phyloP scores from a whole-genome alignment of 441 rosid genomes.

The Bocquillonia castaneifolia region DNA sequence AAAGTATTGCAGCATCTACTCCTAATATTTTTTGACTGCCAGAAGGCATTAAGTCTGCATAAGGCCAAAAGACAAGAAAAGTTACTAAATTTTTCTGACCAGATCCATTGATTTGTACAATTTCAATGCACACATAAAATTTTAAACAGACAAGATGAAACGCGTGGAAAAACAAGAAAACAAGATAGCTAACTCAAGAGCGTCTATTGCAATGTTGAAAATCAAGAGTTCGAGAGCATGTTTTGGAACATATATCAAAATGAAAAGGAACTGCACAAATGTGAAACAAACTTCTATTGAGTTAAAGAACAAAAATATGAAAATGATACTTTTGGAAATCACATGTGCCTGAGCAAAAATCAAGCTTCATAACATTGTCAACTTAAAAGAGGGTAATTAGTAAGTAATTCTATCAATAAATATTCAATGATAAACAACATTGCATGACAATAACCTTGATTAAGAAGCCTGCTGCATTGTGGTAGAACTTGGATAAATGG shows the following conservation, averaged over 20 bases:
- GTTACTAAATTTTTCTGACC: neutral
- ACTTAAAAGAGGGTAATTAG: neutral
- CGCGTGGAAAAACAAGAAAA: neutral
- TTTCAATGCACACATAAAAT: neutral
- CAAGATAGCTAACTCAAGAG: neutral
- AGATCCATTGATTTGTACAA: neutral
- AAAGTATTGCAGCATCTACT: neutral
- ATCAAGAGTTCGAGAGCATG: too few species aligned
- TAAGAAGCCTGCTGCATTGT: slow-evolving; percentile 64
- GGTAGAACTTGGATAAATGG: slow-evolving; percentile 82
- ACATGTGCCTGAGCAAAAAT: neutral
- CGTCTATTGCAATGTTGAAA: too few species aligned
- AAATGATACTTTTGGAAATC: neutral
- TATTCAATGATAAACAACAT: slow-evolving; percentile 8
- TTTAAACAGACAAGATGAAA: neutral
- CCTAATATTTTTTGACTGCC: neutral
- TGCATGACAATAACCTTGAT: slow-evolving; percentile 50
- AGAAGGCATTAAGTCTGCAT: neutral
- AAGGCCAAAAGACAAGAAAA: neutral
- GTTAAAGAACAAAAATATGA: neutral
- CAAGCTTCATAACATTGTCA: neutral
- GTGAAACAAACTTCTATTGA: neutral
- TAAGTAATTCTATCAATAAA: neutral
- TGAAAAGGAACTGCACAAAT: neutral
- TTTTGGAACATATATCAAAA: neutral